phyloP scores from a whole-genome alignment of 768 basidiomycete species.

The Tulasnella sp. region DNA sequence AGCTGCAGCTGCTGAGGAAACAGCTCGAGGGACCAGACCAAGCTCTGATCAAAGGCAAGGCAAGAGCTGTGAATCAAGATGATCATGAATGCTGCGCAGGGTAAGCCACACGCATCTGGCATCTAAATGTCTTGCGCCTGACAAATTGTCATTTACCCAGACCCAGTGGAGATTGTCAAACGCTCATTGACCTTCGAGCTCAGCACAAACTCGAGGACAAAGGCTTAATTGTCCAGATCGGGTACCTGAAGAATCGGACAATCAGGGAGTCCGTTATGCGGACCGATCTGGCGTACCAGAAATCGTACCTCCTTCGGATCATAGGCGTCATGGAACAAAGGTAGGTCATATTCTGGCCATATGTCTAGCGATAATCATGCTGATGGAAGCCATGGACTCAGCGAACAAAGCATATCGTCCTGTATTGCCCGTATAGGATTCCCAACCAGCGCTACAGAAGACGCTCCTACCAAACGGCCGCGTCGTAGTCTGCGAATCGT shows the following conservation, averaged over 20 bases:
- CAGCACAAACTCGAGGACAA: conserved; percentile 84
- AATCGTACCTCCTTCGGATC: conserved; percentile 61
- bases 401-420: conserved; percentile 61
- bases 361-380: background rate
- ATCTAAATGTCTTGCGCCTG: background rate
- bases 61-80: too few relatives aligned
- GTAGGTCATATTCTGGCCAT: conserved; percentile 35
- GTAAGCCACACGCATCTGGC: too few relatives aligned
- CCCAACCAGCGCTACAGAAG: conserved; percentile 34
- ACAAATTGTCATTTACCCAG: conserved; percentile 29
- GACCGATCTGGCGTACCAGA: conserved; percentile 70
- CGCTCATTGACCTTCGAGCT: conserved; percentile 31
- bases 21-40: conserved; percentile 43
- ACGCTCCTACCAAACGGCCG: conserved; percentile 27
- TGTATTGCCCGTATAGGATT: conserved; percentile 70
- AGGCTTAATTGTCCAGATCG: conserved; percentile 81
- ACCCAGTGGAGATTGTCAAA: conserved; percentile 42
- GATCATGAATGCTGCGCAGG: background rate
- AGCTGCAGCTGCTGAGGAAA: conserved; percentile 55
- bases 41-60: conserved; percentile 18
- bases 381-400: conserved; percentile 22
- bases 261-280: conserved; percentile 76
- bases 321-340: conserved; percentile 51
- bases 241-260: conserved; percentile 86
- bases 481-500: conserved; percentile 44